These are phyloP conservation scores for Notholithocarpus densiflorus DNA, from an alignment of 306 rosid species.

Conservation along the genomic window DNA sequence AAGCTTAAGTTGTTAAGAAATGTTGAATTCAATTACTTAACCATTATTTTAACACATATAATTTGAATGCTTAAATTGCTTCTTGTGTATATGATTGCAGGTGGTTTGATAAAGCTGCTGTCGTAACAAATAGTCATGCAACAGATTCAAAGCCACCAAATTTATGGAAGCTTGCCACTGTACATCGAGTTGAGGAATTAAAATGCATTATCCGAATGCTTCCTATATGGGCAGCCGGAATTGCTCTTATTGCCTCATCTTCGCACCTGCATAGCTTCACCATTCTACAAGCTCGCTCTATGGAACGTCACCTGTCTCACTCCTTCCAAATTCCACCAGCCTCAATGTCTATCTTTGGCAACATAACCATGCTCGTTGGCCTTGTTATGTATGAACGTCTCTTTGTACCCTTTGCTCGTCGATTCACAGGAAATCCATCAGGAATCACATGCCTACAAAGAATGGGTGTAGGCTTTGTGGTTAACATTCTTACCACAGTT, in stretches of 20 bases:
- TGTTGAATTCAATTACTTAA: no score
- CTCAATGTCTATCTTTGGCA: conserved; percentile 53
- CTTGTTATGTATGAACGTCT: conserved; percentile 64
- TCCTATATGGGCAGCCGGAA: conserved; percentile 72
- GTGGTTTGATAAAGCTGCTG: conserved; percentile 82
- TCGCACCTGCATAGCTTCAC: conserved; percentile 67
- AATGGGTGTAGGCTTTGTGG: conserved; percentile 68
- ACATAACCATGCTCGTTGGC: conserved; percentile 56
- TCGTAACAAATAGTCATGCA: conserved; percentile 30
- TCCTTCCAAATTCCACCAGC: conserved; percentile 74
- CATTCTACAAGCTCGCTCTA: conserved; percentile 68
- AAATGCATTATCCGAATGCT: conserved; percentile 70
- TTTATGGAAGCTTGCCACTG: conserved; percentile 64
- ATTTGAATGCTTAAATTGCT: neutral
- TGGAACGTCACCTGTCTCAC: conserved; percentile 57
- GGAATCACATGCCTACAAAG: conserved; percentile 80
- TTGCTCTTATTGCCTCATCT: conserved; percentile 44
- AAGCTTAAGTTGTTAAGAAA: no score
- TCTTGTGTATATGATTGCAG: conserved; percentile 20
- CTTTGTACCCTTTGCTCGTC: conserved; percentile 52
- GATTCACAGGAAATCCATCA: conserved; percentile 54
- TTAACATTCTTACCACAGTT: conserved; percentile 54
- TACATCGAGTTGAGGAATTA: conserved; percentile 76
- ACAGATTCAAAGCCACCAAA: conserved; percentile 40
- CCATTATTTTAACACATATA: neutral